These are phyloP conservation scores for Pythium angustatum DNA, from an alignment of 352 stramenopile species.

Conservation along the genomic window DNA sequence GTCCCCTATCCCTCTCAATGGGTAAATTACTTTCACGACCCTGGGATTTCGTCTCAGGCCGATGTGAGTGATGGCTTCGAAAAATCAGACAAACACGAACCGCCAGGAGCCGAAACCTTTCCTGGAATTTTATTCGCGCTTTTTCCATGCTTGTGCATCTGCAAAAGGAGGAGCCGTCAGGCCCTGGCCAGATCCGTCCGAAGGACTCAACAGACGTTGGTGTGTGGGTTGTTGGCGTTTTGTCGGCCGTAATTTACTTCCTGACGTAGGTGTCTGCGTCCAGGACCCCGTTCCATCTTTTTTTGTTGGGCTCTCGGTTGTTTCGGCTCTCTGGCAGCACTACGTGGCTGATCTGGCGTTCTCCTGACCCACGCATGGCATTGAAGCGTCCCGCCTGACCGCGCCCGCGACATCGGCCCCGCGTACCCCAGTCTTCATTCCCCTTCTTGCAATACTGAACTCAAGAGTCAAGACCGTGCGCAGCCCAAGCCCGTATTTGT, in stretches of 20 bases:
- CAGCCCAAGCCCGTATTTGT: neutral
- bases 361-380: conserved; percentile 15
- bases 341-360: neutral
- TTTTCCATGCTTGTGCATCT: conserved; percentile 23
- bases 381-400: neutral
- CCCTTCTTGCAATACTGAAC: too few species aligned
- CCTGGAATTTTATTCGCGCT: conserved; percentile 24
- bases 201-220: too few species aligned
- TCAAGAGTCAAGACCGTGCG: too few species aligned
- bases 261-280: neutral
- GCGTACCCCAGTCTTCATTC: conserved; percentile 11
- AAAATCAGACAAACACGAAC: conserved; percentile 27
- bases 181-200: too few species aligned
- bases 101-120: conserved; percentile 9
- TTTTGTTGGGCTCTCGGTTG: conserved; percentile 3
- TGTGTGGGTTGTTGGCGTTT: neutral
- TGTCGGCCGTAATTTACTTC: conserved; percentile 2
- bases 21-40: conserved; percentile 22
- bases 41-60: conserved; percentile 11
- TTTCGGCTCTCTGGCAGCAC: conserved; percentile 9
- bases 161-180: conserved; percentile 7
- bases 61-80: conserved; percentile 23
- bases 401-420: neutral
- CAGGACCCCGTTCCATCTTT: conserved; percentile 16
- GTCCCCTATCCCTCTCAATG: conserved; percentile 2